Evolutionary conservation across 1,284 basidiomycete species (phyloP).

Genomic region (Meira nashicola): DNA sequence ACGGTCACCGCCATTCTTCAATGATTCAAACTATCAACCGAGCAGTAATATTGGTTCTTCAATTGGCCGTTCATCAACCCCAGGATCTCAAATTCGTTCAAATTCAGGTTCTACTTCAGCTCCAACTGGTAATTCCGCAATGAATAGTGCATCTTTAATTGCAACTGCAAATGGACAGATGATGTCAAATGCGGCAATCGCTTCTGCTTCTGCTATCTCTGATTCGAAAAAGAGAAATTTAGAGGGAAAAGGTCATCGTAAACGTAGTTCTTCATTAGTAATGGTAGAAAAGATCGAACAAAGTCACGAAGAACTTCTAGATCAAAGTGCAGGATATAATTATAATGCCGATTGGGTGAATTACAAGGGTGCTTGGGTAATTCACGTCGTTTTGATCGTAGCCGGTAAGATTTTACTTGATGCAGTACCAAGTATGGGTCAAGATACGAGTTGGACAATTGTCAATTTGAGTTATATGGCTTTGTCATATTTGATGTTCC

Average conservation of each 20-base stretch:
- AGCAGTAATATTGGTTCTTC: no score
- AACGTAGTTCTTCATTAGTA: constrained; percentile 44
- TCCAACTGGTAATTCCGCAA: no score
- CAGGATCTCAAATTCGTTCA: no score
- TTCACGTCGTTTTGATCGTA: constrained; percentile 88
- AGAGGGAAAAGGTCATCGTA: constrained; percentile 9
- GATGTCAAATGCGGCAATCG: no score
- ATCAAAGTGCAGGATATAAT: constrained; percentile 59
- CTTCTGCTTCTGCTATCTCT: no score
- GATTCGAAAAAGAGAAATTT: no score
- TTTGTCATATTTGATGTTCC: constrained; percentile 97
- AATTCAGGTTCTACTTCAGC: no score
- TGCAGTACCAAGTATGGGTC: constrained; percentile 86
- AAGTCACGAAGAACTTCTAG: constrained; percentile 55
- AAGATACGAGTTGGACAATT: constrained; percentile 90
- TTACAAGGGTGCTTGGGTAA: constrained; percentile 77
- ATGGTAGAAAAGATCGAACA: constrained; percentile 54
- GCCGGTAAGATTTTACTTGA: constrained; percentile 88
- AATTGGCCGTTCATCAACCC: no score
- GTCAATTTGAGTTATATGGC: constrained; percentile 87
- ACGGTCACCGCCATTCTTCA: no score
- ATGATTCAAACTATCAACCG: no score
- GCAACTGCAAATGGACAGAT: no score
- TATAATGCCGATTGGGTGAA: constrained; percentile 98
- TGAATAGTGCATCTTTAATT: no score